phyloP scores from a whole-genome alignment of 805 yeast genomes.

The Middelhovenomyces tepae region DNA sequence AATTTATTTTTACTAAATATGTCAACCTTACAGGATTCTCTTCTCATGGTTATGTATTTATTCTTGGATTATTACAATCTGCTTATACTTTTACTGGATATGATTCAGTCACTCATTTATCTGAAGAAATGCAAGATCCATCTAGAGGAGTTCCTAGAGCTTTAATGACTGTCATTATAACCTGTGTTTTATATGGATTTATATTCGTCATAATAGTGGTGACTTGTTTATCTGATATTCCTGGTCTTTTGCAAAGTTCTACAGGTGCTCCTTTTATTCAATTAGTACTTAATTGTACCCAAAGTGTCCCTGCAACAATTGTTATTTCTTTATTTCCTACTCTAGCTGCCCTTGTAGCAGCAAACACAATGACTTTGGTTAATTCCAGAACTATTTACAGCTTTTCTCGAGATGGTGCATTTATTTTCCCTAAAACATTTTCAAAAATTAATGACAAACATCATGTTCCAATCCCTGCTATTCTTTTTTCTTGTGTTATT shows the following conservation, averaged over 20 bases:
- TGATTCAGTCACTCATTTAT: conserved; percentile 55
- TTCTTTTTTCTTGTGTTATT: conserved; percentile 1
- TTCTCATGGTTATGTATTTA: conserved; percentile 18
- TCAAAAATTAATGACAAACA: conserved; percentile 23
- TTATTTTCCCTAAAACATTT: conserved; percentile 34
- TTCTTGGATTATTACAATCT: conserved; percentile 13
- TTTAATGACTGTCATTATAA: conserved; percentile 32
- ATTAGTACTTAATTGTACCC: conserved; percentile 17
- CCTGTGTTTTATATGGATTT: conserved; percentile 31
- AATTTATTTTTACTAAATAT: conserved; percentile 3
- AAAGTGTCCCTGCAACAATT: conserved; percentile 18
- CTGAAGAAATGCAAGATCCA: conserved; percentile 56
- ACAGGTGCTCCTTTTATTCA: conserved; percentile 20
- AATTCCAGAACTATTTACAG: conserved; percentile 54
- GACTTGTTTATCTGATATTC: conserved; percentile 15
- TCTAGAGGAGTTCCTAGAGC: conserved; percentile 55
- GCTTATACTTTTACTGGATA: conserved; percentile 49
- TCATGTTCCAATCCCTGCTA: conserved; percentile 1
- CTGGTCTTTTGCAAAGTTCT: conserved; percentile 12
- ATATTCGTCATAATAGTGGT: conserved; percentile 19
- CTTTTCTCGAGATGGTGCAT: conserved; percentile 54
- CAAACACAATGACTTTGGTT: conserved; percentile 15
- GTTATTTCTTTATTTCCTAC: conserved; percentile 8
- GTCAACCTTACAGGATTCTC: conserved; percentile 5
- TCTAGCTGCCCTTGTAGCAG: conserved; percentile 16